These are phyloP conservation scores for Lentinula lateritia DNA, from an alignment of 768 basidiomycete species.

Conservation along the genomic window DNA sequence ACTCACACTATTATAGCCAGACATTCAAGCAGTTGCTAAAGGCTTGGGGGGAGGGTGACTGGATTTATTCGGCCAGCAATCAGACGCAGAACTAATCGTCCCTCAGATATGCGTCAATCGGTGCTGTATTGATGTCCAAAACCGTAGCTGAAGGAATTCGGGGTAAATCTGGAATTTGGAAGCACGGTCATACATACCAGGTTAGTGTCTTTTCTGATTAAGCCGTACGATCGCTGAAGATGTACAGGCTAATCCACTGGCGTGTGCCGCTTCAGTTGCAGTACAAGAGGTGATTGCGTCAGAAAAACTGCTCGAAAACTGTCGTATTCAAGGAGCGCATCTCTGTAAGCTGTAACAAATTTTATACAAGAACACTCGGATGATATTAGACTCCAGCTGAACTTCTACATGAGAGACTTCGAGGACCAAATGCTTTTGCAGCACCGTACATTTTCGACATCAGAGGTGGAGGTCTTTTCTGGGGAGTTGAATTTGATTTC, in stretches of 20 bases:
- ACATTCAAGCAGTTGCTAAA: slow-evolving; percentile 86
- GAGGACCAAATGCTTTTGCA: slow-evolving; percentile 48
- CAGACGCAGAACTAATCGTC: not conserved
- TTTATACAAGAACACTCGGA: not conserved
- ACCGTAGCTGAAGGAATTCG: slow-evolving; percentile 66
- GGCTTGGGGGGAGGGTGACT: slow-evolving; percentile 83
- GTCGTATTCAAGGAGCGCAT: slow-evolving; percentile 49
- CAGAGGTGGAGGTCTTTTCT: slow-evolving; percentile 80
- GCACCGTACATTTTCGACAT: slow-evolving; percentile 73
- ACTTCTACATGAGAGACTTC: slow-evolving; percentile 51
- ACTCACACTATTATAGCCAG: slow-evolving; percentile 41
- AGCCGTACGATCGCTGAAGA: not conserved
- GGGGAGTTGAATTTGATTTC: slow-evolving; percentile 81
- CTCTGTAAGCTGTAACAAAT: not conserved
- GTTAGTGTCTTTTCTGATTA: slow-evolving; percentile 22
- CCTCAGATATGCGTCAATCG: slow-evolving; percentile 71
- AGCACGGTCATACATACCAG: slow-evolving; percentile 87
- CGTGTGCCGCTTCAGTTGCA: slow-evolving; percentile 76
- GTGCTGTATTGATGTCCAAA: slow-evolving; percentile 73
- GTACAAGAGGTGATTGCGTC: slow-evolving; percentile 69
- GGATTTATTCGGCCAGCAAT: not conserved
- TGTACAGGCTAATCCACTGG: slow-evolving; percentile 60
- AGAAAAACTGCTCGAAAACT: slow-evolving; percentile 67
- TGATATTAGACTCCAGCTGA: slow-evolving; percentile 22
- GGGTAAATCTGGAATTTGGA: slow-evolving; percentile 65